A percentile compares a stretch with the other conserved stretches of the same genome.
Conservation (phyloP, 2,329 filamentous ascomycete genomes). For the Cladosporium halotolerans region DNA sequence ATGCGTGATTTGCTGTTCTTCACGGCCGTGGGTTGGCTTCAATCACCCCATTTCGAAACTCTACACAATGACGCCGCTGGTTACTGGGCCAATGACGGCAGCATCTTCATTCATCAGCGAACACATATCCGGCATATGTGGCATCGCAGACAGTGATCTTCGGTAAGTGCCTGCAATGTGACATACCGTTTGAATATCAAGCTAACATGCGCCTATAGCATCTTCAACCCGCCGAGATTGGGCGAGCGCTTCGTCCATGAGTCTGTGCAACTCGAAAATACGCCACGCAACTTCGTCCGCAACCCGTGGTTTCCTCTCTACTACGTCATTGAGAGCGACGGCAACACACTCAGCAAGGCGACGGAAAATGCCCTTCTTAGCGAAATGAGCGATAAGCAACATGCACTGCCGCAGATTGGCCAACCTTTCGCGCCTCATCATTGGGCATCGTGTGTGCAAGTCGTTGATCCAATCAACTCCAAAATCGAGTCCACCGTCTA, state of each 20-base stretch:
- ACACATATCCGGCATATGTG: conserved; percentile 46
- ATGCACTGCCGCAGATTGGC: conserved; percentile 49
- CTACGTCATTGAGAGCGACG: conserved; percentile 90
- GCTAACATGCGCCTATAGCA: conserved; percentile 43
- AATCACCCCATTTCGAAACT: conserved; percentile 78
- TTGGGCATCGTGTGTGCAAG: conserved; percentile 93
- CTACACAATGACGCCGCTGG: conserved; percentile 87
- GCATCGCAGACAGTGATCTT: conserved; percentile 11
- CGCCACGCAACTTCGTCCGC: conserved; percentile 77
- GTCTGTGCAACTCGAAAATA: conserved; percentile 80
- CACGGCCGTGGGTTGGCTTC: conserved; percentile 93
- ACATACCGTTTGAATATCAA: neutral
- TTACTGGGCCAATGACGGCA: conserved; percentile 69
- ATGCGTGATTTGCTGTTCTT: conserved; percentile 72
- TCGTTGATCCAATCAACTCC: conserved; percentile 67
- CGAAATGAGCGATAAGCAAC: neutral
- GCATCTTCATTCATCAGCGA: conserved; percentile 96
- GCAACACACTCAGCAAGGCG: conserved; percentile 79
- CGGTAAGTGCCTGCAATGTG: neutral
- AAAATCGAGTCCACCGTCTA: conserved; percentile 59
- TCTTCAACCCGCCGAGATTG: conserved; percentile 84
- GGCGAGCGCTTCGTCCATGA: conserved; percentile 82
- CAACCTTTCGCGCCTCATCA: conserved; percentile 76
- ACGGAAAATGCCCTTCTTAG: conserved; percentile 43
- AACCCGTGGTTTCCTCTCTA: conserved; percentile 85